A percentile compares a stretch with the other conserved stretches of the same genome.
These are phyloP conservation scores for Clohesyomyces aquaticus DNA, from an alignment of 495 filamentous ascomycete genomes.

Conservation along the genomic window DNA sequence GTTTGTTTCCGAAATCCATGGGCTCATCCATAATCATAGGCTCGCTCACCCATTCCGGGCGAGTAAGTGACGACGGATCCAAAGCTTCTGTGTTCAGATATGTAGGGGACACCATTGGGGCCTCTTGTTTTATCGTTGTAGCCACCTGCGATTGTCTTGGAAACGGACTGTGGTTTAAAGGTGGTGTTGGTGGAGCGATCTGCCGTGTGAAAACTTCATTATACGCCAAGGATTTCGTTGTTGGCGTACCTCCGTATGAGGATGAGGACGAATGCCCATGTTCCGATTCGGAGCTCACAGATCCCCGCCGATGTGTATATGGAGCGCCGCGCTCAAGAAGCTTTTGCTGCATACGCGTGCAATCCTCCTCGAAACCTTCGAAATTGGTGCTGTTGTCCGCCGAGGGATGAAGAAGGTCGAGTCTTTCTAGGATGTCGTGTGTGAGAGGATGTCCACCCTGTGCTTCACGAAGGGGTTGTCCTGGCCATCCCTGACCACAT, in stretches of 20 bases:
- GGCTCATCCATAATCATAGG: conserved; percentile 39
- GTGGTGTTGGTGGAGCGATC: conserved; percentile 40
- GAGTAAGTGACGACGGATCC: conserved; percentile 28
- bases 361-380: conserved; percentile 64
- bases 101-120: conserved; percentile 22
- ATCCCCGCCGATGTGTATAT: conserved; percentile 58
- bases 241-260: conserved; percentile 33
- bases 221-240: conserved; percentile 29
- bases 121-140: conserved; percentile 26
- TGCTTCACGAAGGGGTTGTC: conserved; percentile 56
- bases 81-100: conserved; percentile 36
- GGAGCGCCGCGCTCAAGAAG: conserved; percentile 56
- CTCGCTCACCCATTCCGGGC: conserved; percentile 27
- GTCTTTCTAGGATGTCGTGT: conserved; percentile 65
- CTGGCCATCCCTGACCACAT: conserved; percentile 59
- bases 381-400: conserved; percentile 49
- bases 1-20: conserved; percentile 32
- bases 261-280: conserved; percentile 48
- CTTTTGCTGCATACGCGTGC: conserved; percentile 58
- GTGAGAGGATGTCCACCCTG: conserved; percentile 64
- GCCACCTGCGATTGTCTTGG: conserved; percentile 37
- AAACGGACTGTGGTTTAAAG: conserved; percentile 43
- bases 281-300: conserved; percentile 59
- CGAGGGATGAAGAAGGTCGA: conserved; percentile 57
- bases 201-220: conserved; percentile 35